A percentile compares a stretch with the other conserved stretches of the same genome.
phyloP scores from a whole-genome alignment of 768 basidiomycete species.

The Lactifluus hygrophoroides region DNA sequence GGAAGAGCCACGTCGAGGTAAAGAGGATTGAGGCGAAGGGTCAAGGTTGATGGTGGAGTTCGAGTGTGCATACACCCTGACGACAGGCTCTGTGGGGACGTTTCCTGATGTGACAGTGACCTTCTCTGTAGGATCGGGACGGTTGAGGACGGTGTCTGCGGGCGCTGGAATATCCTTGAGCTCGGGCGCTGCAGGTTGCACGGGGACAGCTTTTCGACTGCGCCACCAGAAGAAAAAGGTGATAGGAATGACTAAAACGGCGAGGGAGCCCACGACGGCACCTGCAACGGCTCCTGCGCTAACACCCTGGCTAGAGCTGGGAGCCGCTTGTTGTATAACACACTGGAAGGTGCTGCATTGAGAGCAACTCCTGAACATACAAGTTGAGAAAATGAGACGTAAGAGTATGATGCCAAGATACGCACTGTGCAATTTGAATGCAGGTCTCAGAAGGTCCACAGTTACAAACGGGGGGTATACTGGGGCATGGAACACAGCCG shows the following conservation, averaged over 20 bases:
- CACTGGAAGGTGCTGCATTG: constrained; percentile 49
- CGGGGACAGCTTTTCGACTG: constrained; percentile 32
- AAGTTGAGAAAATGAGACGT: neutral
- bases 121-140: constrained; percentile 77
- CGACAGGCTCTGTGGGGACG: constrained; percentile 27
- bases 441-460: constrained; percentile 52
- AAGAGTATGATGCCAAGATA: constrained; percentile 13
- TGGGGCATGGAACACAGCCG: constrained; percentile 40
- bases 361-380: constrained; percentile 45
- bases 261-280: constrained; percentile 54
- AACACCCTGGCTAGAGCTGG: constrained; percentile 29
- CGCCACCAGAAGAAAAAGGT: constrained; percentile 57
- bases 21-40: constrained; percentile 32
- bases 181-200: constrained; percentile 33
- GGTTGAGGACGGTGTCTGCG: constrained; percentile 68
- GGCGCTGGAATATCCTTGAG: constrained; percentile 55
- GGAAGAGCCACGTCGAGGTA: constrained; percentile 25
- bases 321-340: constrained; percentile 27
- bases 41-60: constrained; percentile 51
- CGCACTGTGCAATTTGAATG: constrained; percentile 51
- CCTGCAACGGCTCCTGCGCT: constrained; percentile 70
- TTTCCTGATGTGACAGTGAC: constrained; percentile 24
- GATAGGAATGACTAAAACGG: constrained; percentile 47
- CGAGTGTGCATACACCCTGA: constrained; percentile 42
- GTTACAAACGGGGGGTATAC: constrained; percentile 39